Evolutionary conservation across 129 eudicot species (phyloP).

Genomic region (Sambucus nigra): DNA sequence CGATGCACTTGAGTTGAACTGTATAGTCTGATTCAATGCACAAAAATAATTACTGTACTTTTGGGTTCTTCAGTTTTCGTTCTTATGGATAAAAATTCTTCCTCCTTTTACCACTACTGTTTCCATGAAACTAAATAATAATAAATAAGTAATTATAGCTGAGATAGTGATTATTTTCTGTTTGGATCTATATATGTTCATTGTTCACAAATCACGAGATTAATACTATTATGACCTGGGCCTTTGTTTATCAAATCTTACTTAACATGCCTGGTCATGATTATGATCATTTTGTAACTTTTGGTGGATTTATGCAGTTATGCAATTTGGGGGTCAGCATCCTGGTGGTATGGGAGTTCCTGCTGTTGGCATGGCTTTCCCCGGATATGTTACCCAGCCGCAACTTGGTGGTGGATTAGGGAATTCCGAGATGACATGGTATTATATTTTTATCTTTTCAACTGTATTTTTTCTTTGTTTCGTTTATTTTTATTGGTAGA

Average conservation of each 20-base stretch:
- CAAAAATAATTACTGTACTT: too few species aligned
- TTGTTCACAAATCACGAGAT: too few species aligned
- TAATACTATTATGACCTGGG: background rate
- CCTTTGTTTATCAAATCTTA: background rate
- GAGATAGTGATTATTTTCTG: too few species aligned
- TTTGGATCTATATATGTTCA: background rate
- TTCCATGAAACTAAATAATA: too few species aligned
- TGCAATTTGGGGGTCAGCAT: slow-evolving; percentile 98
- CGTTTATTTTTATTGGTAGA: background rate
- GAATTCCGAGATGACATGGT: slow-evolving; percentile 99
- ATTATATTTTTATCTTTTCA: slow-evolving; percentile 8
- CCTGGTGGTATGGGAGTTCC: slow-evolving; percentile 98
- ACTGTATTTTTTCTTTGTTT: background rate
- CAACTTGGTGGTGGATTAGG: slow-evolving; percentile 76
- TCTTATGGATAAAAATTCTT: too few species aligned
- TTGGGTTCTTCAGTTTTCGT: too few species aligned
- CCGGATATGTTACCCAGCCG: slow-evolving; percentile 94
- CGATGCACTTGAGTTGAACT: too few species aligned
- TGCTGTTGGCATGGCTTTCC: slow-evolving; percentile 99
- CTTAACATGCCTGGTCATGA: background rate
- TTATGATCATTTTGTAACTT: background rate
- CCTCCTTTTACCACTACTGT: too few species aligned
- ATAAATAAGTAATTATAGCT: too few species aligned
- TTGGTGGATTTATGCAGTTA: slow-evolving; percentile 40
- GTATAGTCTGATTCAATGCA: too few species aligned